Conservation (phyloP, 768 basidiomycete genomes). For the Amanita thiersii region DNA sequence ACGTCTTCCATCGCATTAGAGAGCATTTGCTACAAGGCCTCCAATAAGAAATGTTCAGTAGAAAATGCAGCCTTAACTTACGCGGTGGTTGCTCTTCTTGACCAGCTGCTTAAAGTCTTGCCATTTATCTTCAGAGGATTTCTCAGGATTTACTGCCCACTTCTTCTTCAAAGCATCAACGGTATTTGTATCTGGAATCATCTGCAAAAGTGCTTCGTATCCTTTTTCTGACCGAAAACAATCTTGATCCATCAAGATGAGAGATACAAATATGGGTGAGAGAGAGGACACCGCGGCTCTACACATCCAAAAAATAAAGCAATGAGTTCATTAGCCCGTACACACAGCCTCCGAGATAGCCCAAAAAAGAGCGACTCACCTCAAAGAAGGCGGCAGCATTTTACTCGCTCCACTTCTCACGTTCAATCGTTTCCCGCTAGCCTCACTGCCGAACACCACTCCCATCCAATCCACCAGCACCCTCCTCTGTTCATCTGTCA, state of each 20-base stretch:
- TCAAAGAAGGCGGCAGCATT: conserved; percentile 65
- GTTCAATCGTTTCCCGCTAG: conserved; percentile 77
- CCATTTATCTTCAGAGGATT: conserved; percentile 71
- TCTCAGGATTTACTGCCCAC: conserved; percentile 49
- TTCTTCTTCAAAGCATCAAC: conserved; percentile 39
- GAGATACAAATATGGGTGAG: conserved; percentile 44
- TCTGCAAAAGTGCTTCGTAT: conserved; percentile 64
- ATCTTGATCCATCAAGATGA: conserved; percentile 80
- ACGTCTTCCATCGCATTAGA: conserved; percentile 72
- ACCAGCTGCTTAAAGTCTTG: conserved; percentile 42
- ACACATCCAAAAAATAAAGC: background rate
- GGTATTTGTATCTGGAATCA: conserved; percentile 59
- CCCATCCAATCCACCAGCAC: conserved; percentile 84
- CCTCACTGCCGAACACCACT: conserved; percentile 74
- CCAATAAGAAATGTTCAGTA: conserved; percentile 4
- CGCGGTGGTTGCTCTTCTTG: conserved; percentile 22
- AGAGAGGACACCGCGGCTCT: conserved; percentile 45
- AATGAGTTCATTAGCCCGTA: conserved; percentile 1
- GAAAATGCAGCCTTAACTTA: conserved; percentile 19
- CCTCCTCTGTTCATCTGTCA: conserved; percentile 87
- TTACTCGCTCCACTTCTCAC: conserved; percentile 37
- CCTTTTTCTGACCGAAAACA: conserved; percentile 66
- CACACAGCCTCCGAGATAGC: conserved; percentile 1
- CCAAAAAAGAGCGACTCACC: conserved; percentile 33
- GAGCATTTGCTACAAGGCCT: conserved; percentile 22